phyloP scores from a whole-genome alignment of 2,329 filamentous ascomycete species.

The Pleoardoris graminearum region DNA sequence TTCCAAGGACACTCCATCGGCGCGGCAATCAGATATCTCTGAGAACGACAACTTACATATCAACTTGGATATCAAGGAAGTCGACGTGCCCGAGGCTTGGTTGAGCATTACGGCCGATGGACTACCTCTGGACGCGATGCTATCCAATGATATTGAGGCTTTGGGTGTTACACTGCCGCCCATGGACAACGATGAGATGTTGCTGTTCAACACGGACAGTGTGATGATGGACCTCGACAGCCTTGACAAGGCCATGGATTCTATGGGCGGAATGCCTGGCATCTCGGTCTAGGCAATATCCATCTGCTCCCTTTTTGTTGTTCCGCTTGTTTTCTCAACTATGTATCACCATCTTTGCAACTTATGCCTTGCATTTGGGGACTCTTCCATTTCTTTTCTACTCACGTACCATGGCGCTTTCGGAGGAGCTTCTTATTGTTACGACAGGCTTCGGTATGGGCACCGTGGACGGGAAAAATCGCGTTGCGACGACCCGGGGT shows the following conservation, averaged over 20 bases:
- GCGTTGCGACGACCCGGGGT: background rate
- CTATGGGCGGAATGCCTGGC: conserved; percentile 25
- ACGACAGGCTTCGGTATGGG: background rate
- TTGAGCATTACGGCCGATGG: conserved; percentile 28
- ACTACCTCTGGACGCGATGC: conserved; percentile 35
- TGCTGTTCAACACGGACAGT: conserved; percentile 35
- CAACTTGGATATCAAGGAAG: conserved; percentile 43
- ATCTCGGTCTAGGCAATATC: background rate
- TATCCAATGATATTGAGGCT: conserved; percentile 37
- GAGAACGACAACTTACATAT: conserved; percentile 49
- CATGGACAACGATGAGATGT: conserved; percentile 42
- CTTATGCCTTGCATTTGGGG: background rate
- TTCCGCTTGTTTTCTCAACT: background rate
- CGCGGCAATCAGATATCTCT: conserved; percentile 48
- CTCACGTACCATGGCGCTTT: conserved; percentile 1
- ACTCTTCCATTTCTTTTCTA: background rate
- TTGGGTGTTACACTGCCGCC: conserved; percentile 37
- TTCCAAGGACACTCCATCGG: conserved; percentile 43
- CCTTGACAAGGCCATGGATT: conserved; percentile 39
- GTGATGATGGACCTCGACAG: conserved; percentile 40
- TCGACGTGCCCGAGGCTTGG: conserved; percentile 41
- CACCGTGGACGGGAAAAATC: conserved; percentile 1
- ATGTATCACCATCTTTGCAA: background rate
- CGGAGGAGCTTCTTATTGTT: background rate
- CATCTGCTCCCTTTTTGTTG: background rate